Conservation (phyloP, 176 grass and related monocot species). For the Zizania latifolia region DNA sequence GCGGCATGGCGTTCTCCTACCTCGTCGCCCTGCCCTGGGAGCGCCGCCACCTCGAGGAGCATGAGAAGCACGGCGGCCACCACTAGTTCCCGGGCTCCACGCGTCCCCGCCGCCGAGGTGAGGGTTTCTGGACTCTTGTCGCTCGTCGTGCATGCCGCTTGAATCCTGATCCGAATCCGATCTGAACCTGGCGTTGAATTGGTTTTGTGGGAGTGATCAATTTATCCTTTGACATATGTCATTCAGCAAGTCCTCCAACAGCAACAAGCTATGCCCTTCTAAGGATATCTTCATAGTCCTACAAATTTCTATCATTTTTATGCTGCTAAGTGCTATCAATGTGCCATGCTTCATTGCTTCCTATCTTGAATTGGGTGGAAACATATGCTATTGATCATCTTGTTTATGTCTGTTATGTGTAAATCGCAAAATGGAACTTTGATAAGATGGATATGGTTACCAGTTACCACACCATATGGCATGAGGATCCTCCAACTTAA, state of each 20-base stretch:
- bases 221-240: not conserved
- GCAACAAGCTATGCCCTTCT: not conserved
- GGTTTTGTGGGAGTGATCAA: not conserved
- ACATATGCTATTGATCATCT: not conserved
- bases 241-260: not conserved
- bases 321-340: no score
- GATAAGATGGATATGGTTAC: not conserved
- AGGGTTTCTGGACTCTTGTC: no score
- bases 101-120: conserved; percentile 5
- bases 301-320: not conserved
- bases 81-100: conserved; percentile 33
- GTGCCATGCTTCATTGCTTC: no score
- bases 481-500: not conserved
- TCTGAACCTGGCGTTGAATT: not conserved
- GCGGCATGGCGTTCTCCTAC: conserved; percentile 82
- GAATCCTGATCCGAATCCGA: not conserved
- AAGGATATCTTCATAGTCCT: not conserved
- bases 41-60: conserved; percentile 69
- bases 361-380: not conserved
- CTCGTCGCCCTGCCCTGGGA: conserved; percentile 60
- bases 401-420: not conserved
- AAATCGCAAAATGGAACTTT: not conserved
- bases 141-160: no score
- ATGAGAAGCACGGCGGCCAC: conserved; percentile 45
- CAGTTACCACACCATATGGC: not conserved